phyloP scores from a whole-genome alignment of 1,139 yeast species.

The Kluyveromyces sp. region DNA sequence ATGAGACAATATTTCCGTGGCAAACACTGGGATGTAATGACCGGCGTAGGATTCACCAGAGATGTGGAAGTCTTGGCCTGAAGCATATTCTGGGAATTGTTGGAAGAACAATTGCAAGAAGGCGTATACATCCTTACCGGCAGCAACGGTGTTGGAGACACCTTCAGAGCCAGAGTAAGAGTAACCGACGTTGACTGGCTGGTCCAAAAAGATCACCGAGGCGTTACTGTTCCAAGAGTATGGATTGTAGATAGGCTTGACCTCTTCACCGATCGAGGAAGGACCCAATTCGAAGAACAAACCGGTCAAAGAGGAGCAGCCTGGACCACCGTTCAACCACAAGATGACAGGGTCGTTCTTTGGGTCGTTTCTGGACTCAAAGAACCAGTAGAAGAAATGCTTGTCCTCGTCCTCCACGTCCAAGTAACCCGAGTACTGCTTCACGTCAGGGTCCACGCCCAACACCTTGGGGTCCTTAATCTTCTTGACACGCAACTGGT shows the following conservation, averaged over 20 bases:
- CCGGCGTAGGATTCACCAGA: conserved; percentile 99
- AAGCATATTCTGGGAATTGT: conserved; percentile 77
- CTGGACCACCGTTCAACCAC: conserved; percentile 92
- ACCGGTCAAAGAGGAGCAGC: conserved; percentile 88
- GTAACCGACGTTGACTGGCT: conserved; percentile 91
- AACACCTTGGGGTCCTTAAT: conserved; percentile 45
- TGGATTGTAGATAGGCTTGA: conserved; percentile 70
- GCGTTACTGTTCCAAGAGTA: conserved; percentile 87
- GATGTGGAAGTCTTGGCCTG: conserved; percentile 68
- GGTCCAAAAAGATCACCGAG: conserved; percentile 85
- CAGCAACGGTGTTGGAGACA: conserved; percentile 74
- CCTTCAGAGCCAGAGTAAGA: conserved; percentile 58
- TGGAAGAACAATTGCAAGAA: conserved; percentile 84
- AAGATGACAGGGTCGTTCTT: conserved; percentile 73
- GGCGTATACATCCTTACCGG: conserved; percentile 89
- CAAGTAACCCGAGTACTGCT: conserved; percentile 82
- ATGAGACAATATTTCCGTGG: conserved; percentile 76
- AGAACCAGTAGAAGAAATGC: conserved; percentile 80
- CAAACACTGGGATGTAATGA: conserved; percentile 92
- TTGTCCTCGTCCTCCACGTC: conserved; percentile 79
- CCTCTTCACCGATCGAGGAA: conserved; percentile 56
- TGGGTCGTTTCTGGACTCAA: conserved; percentile 88
- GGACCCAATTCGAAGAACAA: conserved; percentile 89
- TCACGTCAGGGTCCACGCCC: conserved; percentile 65
- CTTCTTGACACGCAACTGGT: conserved; percentile 55